Conservation (phyloP, 176 grass and related monocot species). For the Carex scoparia region DNA sequence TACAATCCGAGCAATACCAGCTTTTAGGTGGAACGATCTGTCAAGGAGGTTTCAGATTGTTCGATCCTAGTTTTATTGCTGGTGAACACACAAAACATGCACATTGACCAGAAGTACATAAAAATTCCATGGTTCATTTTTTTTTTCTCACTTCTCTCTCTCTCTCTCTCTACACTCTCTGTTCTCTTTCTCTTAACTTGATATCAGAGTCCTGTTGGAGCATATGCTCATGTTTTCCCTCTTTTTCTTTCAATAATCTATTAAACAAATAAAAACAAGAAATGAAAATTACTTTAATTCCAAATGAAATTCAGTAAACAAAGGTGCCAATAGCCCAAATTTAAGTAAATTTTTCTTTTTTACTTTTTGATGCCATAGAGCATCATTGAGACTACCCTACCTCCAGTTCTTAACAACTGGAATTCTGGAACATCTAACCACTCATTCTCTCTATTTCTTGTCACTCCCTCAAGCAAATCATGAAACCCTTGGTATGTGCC, state of each 20-base stretch:
- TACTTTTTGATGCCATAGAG: too few species aligned
- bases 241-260: not conserved
- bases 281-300: not conserved
- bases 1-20: not conserved
- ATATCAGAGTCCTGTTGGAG: not conserved
- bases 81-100: not conserved
- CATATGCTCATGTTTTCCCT: not conserved
- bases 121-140: not conserved
- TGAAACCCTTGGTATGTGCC: constrained; percentile 3
- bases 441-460: not conserved
- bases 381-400: too few species aligned
- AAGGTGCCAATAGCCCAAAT: too few species aligned
- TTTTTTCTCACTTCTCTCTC: not conserved
- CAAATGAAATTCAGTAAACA: not conserved
- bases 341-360: too few species aligned
- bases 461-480: not conserved
- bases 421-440: too few species aligned
- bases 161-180: too few species aligned
- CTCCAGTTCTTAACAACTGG: too few species aligned
- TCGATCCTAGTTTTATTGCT: not conserved
- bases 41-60: not conserved
- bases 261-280: not conserved
- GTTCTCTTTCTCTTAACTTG: not conserved
- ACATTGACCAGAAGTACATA: not conserved
- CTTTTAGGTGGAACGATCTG: not conserved